A percentile compares a stretch with the other conserved stretches of the same genome.
Evolutionary conservation across 2,329 filamentous ascomycete genomes (phyloP).

Genomic region (Fusarium tjaetaba): DNA sequence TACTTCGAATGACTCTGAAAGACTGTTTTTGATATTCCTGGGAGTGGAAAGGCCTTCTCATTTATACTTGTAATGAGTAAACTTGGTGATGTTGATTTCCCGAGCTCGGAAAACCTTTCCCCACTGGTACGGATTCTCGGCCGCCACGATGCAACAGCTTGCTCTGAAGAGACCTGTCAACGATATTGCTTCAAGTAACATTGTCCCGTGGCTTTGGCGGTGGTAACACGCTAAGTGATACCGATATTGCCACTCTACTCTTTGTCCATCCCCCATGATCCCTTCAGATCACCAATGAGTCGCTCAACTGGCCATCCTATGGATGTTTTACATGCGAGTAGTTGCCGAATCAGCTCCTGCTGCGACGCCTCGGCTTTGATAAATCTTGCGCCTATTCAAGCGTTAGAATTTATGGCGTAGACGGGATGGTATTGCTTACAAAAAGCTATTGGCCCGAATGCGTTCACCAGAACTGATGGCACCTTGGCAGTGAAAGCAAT

Average conservation of each 20-base stretch:
- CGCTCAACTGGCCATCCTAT: slow-evolving; percentile 54
- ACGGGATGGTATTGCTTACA: slow-evolving; percentile 46
- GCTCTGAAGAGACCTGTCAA: background rate
- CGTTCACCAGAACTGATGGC: slow-evolving; percentile 56
- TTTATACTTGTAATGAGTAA: slow-evolving; percentile 31
- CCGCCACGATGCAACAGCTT: background rate
- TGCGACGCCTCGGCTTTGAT: slow-evolving; percentile 41
- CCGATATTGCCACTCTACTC: background rate
- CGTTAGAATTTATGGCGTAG: background rate
- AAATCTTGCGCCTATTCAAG: slow-evolving; percentile 44
- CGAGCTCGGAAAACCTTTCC: slow-evolving; percentile 43
- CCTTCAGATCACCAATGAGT: slow-evolving; percentile 46
- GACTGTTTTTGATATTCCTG: background rate
- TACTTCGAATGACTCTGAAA: background rate
- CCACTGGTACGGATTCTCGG: background rate
- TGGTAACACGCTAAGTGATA: fast-evolving
- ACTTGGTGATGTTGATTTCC: slow-evolving; percentile 22
- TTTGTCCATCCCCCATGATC: slow-evolving; percentile 36
- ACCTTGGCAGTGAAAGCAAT: slow-evolving; percentile 56
- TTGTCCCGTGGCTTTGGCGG: background rate
- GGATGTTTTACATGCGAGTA: slow-evolving; percentile 47
- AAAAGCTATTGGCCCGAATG: slow-evolving; percentile 59
- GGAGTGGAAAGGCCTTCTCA: background rate
- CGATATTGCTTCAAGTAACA: background rate
- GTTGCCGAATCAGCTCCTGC: slow-evolving; percentile 47